Conservation (phyloP, 2,329 filamentous ascomycete species). For the Ascochyta fabae region DNA sequence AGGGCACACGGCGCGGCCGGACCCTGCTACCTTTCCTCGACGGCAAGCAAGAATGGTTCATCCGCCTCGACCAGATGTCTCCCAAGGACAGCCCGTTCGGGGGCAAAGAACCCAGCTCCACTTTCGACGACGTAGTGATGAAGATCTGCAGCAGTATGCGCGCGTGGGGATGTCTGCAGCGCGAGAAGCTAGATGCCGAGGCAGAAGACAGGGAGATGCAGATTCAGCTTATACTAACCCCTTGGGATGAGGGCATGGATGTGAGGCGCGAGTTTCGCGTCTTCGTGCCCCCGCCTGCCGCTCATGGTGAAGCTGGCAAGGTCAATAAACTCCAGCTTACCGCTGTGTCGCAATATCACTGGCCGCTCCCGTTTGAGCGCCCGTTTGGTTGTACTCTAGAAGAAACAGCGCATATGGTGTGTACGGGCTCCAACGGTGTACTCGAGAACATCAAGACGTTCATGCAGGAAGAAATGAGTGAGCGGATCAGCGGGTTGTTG, state of each 20-base stretch:
- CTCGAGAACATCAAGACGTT: background rate
- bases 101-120: background rate
- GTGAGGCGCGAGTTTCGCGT: background rate
- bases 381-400: background rate
- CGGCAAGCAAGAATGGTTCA: background rate
- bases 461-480: background rate
- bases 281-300: conserved; percentile 3
- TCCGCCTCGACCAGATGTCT: background rate
- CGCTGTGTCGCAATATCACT: background rate
- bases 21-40: background rate
- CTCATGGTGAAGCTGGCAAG: background rate
- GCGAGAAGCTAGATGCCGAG: background rate
- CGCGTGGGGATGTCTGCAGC: background rate
- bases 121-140: background rate
- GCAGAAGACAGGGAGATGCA: background rate
- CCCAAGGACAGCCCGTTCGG: background rate
- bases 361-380: background rate
- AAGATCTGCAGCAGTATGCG: conserved; percentile 1
- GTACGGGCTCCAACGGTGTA: background rate
- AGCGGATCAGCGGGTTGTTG: background rate
- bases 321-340: background rate
- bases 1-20: background rate
- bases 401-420: background rate
- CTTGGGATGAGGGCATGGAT: background rate
- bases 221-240: background rate